These are phyloP conservation scores for Crithidia mellificae DNA, from an alignment of 208 protist species.

Conservation along the genomic window DNA sequence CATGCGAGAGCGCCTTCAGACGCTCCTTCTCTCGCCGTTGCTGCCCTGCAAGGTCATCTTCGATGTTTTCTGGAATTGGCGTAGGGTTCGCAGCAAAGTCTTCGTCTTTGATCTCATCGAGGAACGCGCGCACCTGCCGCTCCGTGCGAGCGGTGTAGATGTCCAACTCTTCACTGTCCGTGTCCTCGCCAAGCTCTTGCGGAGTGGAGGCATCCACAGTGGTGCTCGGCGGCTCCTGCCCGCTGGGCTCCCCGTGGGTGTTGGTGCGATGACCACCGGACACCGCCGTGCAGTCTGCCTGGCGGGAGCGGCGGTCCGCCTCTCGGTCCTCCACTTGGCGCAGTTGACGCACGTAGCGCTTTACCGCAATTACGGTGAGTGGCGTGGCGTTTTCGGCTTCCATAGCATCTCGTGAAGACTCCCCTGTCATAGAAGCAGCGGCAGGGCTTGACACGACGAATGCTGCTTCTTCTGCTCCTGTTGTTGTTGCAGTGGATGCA, in stretches of 20 bases:
- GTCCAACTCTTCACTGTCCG: constrained; percentile 24
- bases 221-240: constrained; percentile 8
- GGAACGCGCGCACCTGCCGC: constrained; percentile 20
- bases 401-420: not conserved
- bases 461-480: too few relatives aligned
- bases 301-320: not conserved
- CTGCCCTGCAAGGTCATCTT: constrained; percentile 5
- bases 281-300: not conserved
- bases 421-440: not conserved
- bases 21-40: constrained; percentile 4
- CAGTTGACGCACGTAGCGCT: constrained; percentile 3
- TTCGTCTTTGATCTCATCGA: constrained; percentile 2
- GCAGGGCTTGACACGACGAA: too few relatives aligned
- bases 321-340: not conserved
- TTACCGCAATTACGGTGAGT: not conserved
- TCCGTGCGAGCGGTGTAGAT: constrained; percentile 18
- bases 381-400: not conserved
- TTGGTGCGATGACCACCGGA: not conserved
- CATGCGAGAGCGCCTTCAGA: constrained; percentile 8
- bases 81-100: not conserved
- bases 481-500: too few relatives aligned
- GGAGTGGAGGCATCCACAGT: not conserved
- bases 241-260: not conserved
- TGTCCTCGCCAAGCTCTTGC: constrained; percentile 13
- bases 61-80: not conserved